Conservation (phyloP, 2,329 filamentous ascomycete species). For the Ophiostoma quercus region DNA sequence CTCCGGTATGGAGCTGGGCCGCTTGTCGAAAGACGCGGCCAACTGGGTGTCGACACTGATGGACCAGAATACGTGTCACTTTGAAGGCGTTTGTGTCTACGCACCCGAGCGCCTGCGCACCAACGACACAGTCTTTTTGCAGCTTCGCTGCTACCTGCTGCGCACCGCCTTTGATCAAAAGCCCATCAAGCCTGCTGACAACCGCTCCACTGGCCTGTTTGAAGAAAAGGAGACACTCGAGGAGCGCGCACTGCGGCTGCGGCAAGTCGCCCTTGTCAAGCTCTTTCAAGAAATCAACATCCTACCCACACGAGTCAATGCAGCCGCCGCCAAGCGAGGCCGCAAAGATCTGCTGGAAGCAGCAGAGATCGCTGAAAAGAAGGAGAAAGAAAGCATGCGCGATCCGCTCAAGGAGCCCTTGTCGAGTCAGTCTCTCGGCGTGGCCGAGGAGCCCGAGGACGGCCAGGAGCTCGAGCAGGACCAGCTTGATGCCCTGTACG, state of each 20-base stretch:
- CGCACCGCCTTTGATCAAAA: constrained; percentile 65
- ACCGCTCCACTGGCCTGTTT: constrained; percentile 68
- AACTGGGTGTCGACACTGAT: constrained; percentile 89
- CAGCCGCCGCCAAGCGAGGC: constrained; percentile 68
- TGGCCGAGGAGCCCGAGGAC: constrained; percentile 67
- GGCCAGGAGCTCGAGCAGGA: constrained; percentile 90
- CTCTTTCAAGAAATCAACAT: constrained; percentile 86
- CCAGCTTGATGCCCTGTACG: constrained; percentile 88
- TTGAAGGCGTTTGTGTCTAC: constrained; percentile 84
- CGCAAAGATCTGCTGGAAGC: constrained; percentile 79
- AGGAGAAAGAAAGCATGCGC: constrained; percentile 47
- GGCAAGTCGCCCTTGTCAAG: constrained; percentile 82
- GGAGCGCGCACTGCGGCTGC: constrained; percentile 74
- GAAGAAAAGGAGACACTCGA: constrained; percentile 81
- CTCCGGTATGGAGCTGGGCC: constrained; percentile 74
- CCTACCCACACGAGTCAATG: constrained; percentile 67
- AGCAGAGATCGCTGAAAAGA: constrained; percentile 82
- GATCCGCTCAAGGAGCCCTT: background rate
- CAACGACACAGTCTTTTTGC: constrained; percentile 91
- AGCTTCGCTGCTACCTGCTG: constrained; percentile 73
- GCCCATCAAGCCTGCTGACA: constrained; percentile 58
- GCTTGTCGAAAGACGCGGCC: constrained; percentile 79
- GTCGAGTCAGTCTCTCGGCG: constrained; percentile 1
- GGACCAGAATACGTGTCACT: constrained; percentile 81
- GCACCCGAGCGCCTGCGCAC: constrained; percentile 78